phyloP scores from a whole-genome alignment of 2,329 filamentous ascomycete genomes.

The Didymella arachidicola region DNA sequence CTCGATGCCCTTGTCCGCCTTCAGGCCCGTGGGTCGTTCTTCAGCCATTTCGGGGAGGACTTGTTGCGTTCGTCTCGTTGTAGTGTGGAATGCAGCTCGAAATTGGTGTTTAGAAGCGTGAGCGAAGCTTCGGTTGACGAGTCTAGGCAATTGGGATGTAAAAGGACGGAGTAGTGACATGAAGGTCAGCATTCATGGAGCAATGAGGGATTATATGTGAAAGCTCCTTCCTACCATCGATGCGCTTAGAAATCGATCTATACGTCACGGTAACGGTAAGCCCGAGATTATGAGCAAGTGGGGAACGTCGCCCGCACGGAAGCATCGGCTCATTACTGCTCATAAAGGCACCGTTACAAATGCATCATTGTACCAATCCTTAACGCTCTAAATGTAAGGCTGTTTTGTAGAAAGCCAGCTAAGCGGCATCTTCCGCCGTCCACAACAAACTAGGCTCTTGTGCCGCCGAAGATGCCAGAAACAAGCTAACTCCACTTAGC shows the following conservation, averaged over 20 bases:
- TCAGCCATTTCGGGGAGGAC: conserved; percentile 37
- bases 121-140: conserved; percentile 20
- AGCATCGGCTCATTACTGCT: background rate
- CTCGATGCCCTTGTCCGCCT: conserved; percentile 70
- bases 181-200: conserved; percentile 13
- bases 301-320: background rate
- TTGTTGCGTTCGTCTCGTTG: conserved; percentile 23
- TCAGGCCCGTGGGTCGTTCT: conserved; percentile 62
- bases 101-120: conserved; percentile 24
- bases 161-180: conserved; percentile 36
- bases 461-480: background rate
- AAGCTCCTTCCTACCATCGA: conserved; percentile 4
- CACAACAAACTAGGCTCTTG: background rate
- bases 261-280: conserved; percentile 10
- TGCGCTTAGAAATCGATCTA: conserved; percentile 24
- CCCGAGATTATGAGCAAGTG: conserved; percentile 7
- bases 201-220: conserved; percentile 38
- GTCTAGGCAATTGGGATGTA: conserved; percentile 27
- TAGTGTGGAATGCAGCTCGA: conserved; percentile 33
- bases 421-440: background rate
- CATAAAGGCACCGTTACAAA: background rate
- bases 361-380: background rate
- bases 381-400: background rate
- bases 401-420: background rate
- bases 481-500: too few relatives aligned